A percentile compares a stretch with the other conserved stretches of the same genome.
Conservation (phyloP, 257 asterid genomes). For the Gentiana macrophylla region DNA sequence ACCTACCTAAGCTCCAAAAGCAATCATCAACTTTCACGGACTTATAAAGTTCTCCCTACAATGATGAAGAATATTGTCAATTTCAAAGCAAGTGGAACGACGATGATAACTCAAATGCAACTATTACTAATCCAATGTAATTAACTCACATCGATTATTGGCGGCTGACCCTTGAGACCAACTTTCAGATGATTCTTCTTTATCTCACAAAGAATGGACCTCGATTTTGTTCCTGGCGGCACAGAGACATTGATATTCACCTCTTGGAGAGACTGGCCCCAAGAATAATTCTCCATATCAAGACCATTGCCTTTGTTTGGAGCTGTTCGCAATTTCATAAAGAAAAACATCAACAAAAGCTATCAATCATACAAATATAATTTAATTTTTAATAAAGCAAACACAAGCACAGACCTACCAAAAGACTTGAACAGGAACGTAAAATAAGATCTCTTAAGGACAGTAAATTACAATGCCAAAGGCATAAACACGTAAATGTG, state of each 20-base stretch:
- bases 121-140: background rate
- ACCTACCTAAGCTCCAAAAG: slow-evolving; percentile 34
- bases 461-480: background rate
- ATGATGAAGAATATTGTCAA: background rate
- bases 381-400: background rate
- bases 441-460: background rate
- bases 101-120: too few relatives aligned
- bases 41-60: slow-evolving; percentile 23
- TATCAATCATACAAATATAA: background rate
- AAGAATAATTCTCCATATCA: slow-evolving; percentile 28
- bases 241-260: slow-evolving; percentile 16
- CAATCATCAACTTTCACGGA: slow-evolving; percentile 14
- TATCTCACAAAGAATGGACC: slow-evolving; percentile 36
- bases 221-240: slow-evolving; percentile 54
- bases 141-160: slow-evolving; percentile 35
- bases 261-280: slow-evolving; percentile 33
- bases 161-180: slow-evolving; percentile 51
- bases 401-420: background rate
- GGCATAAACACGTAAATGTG: too few relatives aligned
- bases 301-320: slow-evolving; percentile 30
- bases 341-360: background rate
- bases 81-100: too few relatives aligned
- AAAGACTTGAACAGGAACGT: background rate
- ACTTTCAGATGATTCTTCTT: slow-evolving; percentile 49
- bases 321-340: background rate